phyloP scores from a whole-genome alignment of 352 stramenopile genomes.

The Thalassiosira livingstoniorum region DNA sequence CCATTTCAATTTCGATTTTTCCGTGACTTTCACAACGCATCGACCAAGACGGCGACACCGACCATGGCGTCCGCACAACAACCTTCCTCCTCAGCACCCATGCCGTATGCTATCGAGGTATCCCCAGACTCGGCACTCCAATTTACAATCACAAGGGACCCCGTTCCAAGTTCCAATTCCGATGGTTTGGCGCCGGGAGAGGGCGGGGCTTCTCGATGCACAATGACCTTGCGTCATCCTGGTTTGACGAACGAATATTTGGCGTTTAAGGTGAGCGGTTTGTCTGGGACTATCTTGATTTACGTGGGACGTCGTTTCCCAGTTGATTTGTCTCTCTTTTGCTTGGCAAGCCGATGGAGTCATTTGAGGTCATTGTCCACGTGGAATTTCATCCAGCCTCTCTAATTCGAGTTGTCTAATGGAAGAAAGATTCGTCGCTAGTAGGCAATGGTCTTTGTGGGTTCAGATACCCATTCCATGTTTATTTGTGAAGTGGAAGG shows the following conservation, averaged over 20 bases:
- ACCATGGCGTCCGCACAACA: background rate
- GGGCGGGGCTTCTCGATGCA: conserved; percentile 58
- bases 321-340: too few relatives aligned
- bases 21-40: background rate
- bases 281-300: too few relatives aligned
- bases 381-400: too few relatives aligned
- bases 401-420: too few relatives aligned
- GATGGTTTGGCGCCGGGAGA: conserved; percentile 39
- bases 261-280: conserved; percentile 76
- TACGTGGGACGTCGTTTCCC: too few relatives aligned
- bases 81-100: background rate
- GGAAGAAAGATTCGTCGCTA: too few relatives aligned
- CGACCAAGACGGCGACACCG: background rate
- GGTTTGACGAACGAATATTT: conserved; percentile 65
- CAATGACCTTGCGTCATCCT: conserved; percentile 77
- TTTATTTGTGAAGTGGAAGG: too few relatives aligned
- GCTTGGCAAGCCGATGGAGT: too few relatives aligned
- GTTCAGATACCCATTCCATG: too few relatives aligned
- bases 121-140: conserved; percentile 72
- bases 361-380: too few relatives aligned
- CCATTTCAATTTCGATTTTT: too few relatives aligned
- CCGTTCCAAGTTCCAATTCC: conserved; percentile 29
- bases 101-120: conserved; percentile 65
- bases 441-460: too few relatives aligned
- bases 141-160: conserved; percentile 71